Percentiles rank a stretch among this genome's conserved stretches.
Conservation (phyloP, 2,329 filamentous ascomycete species). For the Penicillium brevicompactum region DNA sequence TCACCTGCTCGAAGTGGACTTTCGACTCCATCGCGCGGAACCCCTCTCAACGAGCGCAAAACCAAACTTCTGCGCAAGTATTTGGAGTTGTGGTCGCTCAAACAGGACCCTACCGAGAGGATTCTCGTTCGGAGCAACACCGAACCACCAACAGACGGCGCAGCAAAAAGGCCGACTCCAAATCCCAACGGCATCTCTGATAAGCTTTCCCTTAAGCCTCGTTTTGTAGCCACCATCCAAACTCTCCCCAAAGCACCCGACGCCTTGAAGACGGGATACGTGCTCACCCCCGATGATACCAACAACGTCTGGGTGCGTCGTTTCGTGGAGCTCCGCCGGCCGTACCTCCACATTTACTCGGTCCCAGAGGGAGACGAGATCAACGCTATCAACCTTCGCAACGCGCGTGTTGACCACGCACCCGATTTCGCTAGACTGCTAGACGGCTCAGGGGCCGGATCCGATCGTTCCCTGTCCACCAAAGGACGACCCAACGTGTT, state of each 20-base stretch:
- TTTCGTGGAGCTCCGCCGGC: constrained; percentile 87
- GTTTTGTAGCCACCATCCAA: constrained; percentile 74
- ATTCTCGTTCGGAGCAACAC: constrained; percentile 50
- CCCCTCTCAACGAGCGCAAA: constrained; percentile 41
- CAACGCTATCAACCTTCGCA: constrained; percentile 82
- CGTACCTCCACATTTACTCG: constrained; percentile 89
- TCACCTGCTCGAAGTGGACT: constrained; percentile 37
- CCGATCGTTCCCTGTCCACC: constrained; percentile 38
- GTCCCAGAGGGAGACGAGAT: constrained; percentile 86
- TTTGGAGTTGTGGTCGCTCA: constrained; percentile 46
- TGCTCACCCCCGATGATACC: constrained; percentile 80
- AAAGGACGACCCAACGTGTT: constrained; percentile 72
- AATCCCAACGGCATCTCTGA: constrained; percentile 29
- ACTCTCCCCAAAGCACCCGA: constrained; percentile 78
- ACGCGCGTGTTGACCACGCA: constrained; percentile 88
- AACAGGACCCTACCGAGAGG: constrained; percentile 41
- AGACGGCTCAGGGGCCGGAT: constrained; percentile 48
- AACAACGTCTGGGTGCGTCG: constrained; percentile 82
- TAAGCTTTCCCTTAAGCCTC: constrained; percentile 54
- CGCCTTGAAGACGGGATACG: constrained; percentile 82
- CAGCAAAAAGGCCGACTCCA: constrained; percentile 27
- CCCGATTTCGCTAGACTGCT: constrained; percentile 83
- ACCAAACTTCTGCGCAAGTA: constrained; percentile 45
- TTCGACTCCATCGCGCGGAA: constrained; percentile 38
- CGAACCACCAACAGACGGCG: constrained; percentile 44